Evolutionary conservation across 331 rosid species (phyloP), one percentile per base, ranked within the genome.

Genomic region (Quercus phellos): DNA sequence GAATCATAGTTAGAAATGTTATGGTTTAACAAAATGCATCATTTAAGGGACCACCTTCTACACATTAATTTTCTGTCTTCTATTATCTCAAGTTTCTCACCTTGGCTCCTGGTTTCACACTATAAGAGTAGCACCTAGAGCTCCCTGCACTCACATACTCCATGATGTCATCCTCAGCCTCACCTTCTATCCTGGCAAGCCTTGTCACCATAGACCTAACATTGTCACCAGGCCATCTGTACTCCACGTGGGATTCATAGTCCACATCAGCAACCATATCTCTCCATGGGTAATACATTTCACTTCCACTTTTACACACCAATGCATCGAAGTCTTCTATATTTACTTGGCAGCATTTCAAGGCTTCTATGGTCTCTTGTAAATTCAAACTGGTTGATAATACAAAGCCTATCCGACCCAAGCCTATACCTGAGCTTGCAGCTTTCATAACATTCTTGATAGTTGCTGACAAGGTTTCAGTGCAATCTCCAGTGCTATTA

Each of bases 171-270:
- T 84, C 85, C 63, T 89, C 93, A 53, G 43, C 82, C 56, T 79
- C 90, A 55, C 67, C 88, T 83, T 90, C 97, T 71, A 76, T 78
- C 80, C 51, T 85, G 68, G 89, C 90, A 46, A 90, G 88, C 87
- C 97, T 90, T 13, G 87, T 75, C 63, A 86, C 87, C 79, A 81
- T 70, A 46, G 95, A 81, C 76, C 92, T 86, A 77, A 90, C 85
- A 78, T 89, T 90, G 77, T 90, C 97, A 16, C 93, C 90, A 3
- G 95, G 93, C 97, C 97, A 92, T 78, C 88, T 77, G 75, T 87
- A 86, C 78, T 89, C 92, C 0, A 92, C 80, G 42, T 90, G 97
- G 2, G 87, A 87, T 86, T 87, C 95, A 78, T 90, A 92, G 78
- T 92, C 93, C 50, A 77, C 84, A 78, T 90, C 97, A 29, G 85